Base-by-base conservation (phyloP, 2,329 filamentous ascomycete species). In the Fusarium marasasianum region DNA sequence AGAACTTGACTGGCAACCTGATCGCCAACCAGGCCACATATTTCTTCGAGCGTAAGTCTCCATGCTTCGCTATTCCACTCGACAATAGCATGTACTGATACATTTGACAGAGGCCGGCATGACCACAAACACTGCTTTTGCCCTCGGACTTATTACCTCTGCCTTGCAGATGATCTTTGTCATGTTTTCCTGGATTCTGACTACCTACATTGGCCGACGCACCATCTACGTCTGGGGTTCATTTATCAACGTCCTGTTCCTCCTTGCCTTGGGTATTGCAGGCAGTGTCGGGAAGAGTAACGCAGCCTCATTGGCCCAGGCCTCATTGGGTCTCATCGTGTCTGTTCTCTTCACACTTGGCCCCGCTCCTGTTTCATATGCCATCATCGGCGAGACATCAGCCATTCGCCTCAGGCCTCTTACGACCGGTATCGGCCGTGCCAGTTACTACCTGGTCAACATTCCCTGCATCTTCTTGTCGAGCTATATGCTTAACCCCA, bases 121-220 rank as follows among this genome's bases (percentile, higher is more conserved):
- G 74, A 66, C 67, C 2, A 81, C 79, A 8, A 82, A 91, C 74
- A 86, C 83, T 41, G 87, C 91, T 8, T 92, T 92, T 78, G 87
- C 86, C 51, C 83, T 92, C 18, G 88, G 88, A 80, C 87, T 92
- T 38, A 91, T 92, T 79, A 92, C 88, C 57, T 91, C 91, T 0
- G 88, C 86, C 60, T 88, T 92, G 5, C 89, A 91, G 78, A 84
- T 81, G 81, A 81, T 93, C 77, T 86, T 91, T 71, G 89, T 91
- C 79, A 91, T 91, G 86, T 83, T 91, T 44, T 92, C 90, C 64
- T 92, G 91, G 91, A 81, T 92, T 63, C 86, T 93, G 56, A 92
- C 89, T n/a, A 87, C 87, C 1, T 92, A 90, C 81, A 84, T 90
- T 58, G 90, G 90, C 78, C 87, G 90, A 69, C 90, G 90, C 60